Evolutionary conservation across 345 rosid genomes (phyloP).

Genomic region (Balakata baccata): DNA sequence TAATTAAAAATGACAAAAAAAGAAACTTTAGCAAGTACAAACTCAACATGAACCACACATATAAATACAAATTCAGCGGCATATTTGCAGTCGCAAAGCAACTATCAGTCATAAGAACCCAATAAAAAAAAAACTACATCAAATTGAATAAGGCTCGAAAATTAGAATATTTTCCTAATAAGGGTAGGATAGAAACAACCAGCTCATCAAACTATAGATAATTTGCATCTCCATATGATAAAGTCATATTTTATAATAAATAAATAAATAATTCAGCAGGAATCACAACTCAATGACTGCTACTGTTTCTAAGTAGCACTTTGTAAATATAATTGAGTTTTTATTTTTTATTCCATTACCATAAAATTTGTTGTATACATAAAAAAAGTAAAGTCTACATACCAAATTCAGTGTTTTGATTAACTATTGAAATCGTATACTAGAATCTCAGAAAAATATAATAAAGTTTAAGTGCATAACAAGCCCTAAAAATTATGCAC

Average conservation of each 20-base stretch:
- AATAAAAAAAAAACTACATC: not conserved
- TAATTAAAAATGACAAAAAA: constrained; percentile 4
- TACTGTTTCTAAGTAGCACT: too few relatives aligned
- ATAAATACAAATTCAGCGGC: not conserved
- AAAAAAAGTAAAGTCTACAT: too few relatives aligned
- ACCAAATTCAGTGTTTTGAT: too few relatives aligned
- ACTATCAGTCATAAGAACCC: not conserved
- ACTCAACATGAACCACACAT: not conserved
- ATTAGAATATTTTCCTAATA: not conserved
- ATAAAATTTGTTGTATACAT: too few relatives aligned
- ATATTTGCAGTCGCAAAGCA: not conserved
- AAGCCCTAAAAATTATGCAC: not conserved
- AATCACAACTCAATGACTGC: too few relatives aligned
- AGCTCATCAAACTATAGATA: not conserved
- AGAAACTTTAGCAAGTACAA: not conserved
- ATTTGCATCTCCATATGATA: not conserved
- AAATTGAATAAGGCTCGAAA: not conserved
- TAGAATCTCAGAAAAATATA: not conserved
- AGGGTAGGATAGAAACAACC: not conserved
- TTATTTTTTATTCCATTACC: too few relatives aligned
- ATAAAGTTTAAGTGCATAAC: not conserved
- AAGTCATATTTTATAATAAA: too few relatives aligned
- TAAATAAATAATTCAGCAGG: too few relatives aligned
- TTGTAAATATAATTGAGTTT: too few relatives aligned
- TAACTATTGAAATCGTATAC: too few relatives aligned